A percentile compares a stretch with the other conserved stretches of the same genome.
Conservation (phyloP, 1,284 basidiomycete species). For the Thecaphora frezii region DNA sequence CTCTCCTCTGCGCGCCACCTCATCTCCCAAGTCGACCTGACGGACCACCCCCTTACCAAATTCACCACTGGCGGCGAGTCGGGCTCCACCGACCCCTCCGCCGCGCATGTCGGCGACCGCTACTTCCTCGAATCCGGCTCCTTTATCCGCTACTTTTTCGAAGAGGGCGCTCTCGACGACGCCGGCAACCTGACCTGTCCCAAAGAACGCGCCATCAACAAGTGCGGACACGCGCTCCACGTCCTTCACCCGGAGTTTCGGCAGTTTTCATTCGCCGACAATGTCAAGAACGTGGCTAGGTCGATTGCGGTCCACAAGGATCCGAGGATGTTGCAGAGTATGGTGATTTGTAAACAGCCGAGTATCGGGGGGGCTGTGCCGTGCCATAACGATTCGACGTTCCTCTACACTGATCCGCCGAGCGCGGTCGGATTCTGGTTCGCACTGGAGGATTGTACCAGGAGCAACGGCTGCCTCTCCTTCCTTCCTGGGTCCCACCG, state of each 20-base stretch:
- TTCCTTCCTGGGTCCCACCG: constrained; percentile 48
- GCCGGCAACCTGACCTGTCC: constrained; percentile 29
- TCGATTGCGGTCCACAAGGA: constrained; percentile 31
- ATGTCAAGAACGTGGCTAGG: constrained; percentile 30
- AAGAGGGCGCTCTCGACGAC: constrained; percentile 69
- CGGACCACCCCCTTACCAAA: constrained; percentile 83
- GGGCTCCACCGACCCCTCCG: constrained; percentile 76
- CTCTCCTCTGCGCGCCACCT: constrained; percentile 70
- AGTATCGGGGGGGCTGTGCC: constrained; percentile 55
- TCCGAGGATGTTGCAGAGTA: constrained; percentile 78
- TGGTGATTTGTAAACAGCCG: constrained; percentile 68
- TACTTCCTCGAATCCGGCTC: constrained; percentile 90
- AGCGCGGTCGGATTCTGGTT: constrained; percentile 94
- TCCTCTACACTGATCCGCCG: constrained; percentile 81
- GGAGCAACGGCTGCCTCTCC: constrained; percentile 39
- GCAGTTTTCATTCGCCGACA: constrained; percentile 25
- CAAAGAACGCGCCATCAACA: constrained; percentile 38
- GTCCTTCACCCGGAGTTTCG: constrained; percentile 77
- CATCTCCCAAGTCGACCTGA: constrained; percentile 73
- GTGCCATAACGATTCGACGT: constrained; percentile 65
- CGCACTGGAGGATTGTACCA: constrained; percentile 71
- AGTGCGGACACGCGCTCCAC: constrained; percentile 66
- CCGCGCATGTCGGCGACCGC: constrained; percentile 69
- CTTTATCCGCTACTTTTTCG: constrained; percentile 76
- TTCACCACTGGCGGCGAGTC: constrained; percentile 72